A percentile compares a stretch with the other conserved stretches of the same genome.
phyloP scores from a whole-genome alignment of 192 early-diverging fungal species.

The Allomyces javanicus region DNA sequence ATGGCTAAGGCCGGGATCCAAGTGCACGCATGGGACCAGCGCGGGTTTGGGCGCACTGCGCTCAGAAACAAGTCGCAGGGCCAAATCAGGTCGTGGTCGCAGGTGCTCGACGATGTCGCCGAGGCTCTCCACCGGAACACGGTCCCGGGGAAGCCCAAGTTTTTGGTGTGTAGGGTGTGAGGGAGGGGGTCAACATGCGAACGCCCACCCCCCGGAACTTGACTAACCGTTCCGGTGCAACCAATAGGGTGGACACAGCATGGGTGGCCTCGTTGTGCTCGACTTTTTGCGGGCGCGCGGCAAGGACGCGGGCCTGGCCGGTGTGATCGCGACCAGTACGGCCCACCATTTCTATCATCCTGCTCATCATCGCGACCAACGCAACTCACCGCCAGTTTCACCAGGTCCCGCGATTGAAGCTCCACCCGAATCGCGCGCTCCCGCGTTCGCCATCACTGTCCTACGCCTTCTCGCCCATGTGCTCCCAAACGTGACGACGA shows the following conservation, averaged over 20 bases:
- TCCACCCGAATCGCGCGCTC: conserved; percentile 6
- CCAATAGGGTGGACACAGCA: background rate
- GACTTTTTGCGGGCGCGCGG: background rate
- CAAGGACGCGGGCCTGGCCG: conserved; percentile 2
- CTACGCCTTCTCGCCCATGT: conserved; percentile 11
- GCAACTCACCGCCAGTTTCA: too few species aligned
- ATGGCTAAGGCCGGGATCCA: conserved; percentile 33
- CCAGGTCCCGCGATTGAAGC: conserved; percentile 14
- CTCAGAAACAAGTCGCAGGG: conserved; percentile 23
- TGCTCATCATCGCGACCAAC: too few species aligned
- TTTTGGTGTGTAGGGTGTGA: conserved; percentile 19
- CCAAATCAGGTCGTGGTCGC: conserved; percentile 19
- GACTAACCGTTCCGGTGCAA: background rate
- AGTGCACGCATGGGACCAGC: conserved; percentile 38
- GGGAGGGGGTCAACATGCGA: too few species aligned
- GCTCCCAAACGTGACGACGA: conserved; percentile 20
- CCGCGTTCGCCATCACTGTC: conserved; percentile 12
- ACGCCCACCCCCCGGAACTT: too few species aligned
- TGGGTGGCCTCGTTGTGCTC: background rate
- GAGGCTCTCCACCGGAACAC: conserved; percentile 12
- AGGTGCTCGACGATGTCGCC: conserved; percentile 23
- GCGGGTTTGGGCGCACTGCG: conserved; percentile 46
- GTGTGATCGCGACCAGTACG: background rate
- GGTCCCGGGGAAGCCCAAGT: conserved; percentile 14
- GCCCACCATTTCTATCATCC: too few species aligned